Evolutionary conservation across 169 alveolate genomes (phyloP).

Genomic region (Cryptosporidium meleagridis): DNA sequence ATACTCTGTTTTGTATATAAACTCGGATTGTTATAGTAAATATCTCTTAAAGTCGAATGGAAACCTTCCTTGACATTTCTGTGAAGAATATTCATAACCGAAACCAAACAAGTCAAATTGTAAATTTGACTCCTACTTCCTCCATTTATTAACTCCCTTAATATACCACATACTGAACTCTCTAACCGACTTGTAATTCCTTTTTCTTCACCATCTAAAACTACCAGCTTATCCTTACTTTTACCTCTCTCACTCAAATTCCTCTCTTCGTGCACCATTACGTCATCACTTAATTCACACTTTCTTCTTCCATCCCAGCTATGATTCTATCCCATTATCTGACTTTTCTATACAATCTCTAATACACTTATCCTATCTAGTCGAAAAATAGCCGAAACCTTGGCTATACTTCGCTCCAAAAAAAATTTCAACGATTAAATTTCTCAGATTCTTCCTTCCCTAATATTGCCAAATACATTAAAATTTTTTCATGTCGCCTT

Average conservation of each 20-base stretch:
- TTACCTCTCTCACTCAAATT: neutral
- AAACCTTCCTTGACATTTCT: conserved; percentile 49
- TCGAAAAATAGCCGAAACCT: neutral
- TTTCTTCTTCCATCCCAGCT: neutral
- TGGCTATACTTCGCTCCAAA: neutral
- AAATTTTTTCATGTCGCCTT: neutral
- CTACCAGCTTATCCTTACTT: neutral
- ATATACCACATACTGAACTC: neutral
- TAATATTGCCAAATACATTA: neutral
- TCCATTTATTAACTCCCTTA: neutral
- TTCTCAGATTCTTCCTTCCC: neutral
- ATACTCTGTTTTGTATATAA: conserved; percentile 32
- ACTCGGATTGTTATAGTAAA: conserved; percentile 47
- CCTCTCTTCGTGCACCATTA: neutral
- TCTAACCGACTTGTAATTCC: conserved; percentile 10
- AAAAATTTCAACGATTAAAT: neutral
- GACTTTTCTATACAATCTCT: neutral
- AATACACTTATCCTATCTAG: neutral
- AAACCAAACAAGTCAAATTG: conserved; percentile 7
- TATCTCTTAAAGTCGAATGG: conserved; percentile 62
- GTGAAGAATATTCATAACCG: conserved; percentile 56
- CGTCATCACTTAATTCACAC: neutral
- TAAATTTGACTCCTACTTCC: neutral
- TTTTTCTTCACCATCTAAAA: neutral
- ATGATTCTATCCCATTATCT: neutral